These are phyloP conservation scores for Porodaedalea pini DNA, from an alignment of 1,284 basidiomycete genomes.

Conservation along the genomic window DNA sequence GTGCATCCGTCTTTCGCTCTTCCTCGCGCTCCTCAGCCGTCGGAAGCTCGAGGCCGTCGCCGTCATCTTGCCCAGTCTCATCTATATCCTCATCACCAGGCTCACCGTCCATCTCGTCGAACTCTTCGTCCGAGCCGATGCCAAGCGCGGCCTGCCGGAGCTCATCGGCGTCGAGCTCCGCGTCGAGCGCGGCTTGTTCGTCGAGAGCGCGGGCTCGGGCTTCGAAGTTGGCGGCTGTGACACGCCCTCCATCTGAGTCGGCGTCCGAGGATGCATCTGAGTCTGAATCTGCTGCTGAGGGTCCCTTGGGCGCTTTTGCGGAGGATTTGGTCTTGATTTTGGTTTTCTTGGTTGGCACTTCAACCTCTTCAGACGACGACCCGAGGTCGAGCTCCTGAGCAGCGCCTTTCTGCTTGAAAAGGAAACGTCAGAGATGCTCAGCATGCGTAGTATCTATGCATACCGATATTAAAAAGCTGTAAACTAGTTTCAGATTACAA, in stretches of 20 bases:
- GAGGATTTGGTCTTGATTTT: conserved; percentile 15
- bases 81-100: conserved; percentile 54
- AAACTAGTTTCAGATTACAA: conserved; percentile 4
- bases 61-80: conserved; percentile 55
- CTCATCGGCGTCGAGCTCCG: conserved; percentile 66
- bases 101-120: conserved; percentile 49
- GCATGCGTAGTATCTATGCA: neutral
- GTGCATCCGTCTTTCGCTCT: conserved; percentile 69
- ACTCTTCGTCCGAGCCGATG: conserved; percentile 32
- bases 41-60: conserved; percentile 69
- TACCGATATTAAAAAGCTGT: conserved; percentile 12
- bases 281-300: conserved; percentile 23
- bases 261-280: conserved; percentile 42
- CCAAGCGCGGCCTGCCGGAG: conserved; percentile 52
- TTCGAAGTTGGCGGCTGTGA: conserved; percentile 76
- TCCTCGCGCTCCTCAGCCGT: conserved; percentile 79
- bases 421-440: neutral
- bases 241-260: conserved; percentile 50
- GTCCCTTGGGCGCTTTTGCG: neutral
- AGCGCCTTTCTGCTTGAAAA: conserved; percentile 32
- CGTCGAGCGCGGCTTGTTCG: conserved; percentile 59
- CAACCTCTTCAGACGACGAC: conserved; percentile 34
- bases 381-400: conserved; percentile 67
- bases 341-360: conserved; percentile 28
- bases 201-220: conserved; percentile 71